A percentile compares a stretch with the other conserved stretches of the same genome.
These are phyloP conservation scores for Hyphopichia buzzinii DNA, from an alignment of 1,139 yeast species.

Conservation along the genomic window DNA sequence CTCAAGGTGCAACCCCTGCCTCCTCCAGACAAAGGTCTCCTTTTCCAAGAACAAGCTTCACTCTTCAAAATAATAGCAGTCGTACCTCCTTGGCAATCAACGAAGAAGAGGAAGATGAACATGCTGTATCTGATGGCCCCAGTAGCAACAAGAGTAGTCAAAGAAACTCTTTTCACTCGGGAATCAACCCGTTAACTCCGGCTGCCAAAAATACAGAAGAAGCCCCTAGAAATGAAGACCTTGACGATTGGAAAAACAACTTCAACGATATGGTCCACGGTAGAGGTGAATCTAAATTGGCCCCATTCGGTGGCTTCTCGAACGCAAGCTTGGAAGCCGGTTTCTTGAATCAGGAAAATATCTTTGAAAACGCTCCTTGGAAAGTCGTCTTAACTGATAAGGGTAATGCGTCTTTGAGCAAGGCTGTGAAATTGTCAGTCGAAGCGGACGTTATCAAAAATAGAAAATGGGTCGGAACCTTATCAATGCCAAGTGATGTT, in stretches of 20 bases:
- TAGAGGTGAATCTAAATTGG: conserved; percentile 34
- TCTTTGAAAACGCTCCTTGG: conserved; percentile 79
- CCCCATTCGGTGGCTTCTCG: conserved; percentile 80
- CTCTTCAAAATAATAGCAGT: conserved; percentile 28
- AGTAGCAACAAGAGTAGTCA: background rate
- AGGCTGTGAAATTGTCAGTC: conserved; percentile 71
- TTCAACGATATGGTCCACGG: conserved; percentile 33
- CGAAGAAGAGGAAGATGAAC: conserved; percentile 21
- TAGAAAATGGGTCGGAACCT: conserved; percentile 80
- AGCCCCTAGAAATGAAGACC: conserved; percentile 1
- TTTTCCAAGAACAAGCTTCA: conserved; percentile 20
- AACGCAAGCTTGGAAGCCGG: conserved; percentile 47
- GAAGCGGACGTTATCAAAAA: conserved; percentile 46
- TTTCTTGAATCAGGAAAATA: conserved; percentile 44
- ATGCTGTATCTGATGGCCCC: conserved; percentile 16
- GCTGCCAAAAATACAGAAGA: background rate
- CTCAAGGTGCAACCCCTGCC: conserved; percentile 2
- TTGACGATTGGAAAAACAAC: conserved; percentile 15
- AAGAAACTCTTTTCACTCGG: background rate
- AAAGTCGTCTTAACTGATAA: conserved; percentile 62
- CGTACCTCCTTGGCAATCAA: conserved; percentile 31
- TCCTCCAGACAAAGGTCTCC: conserved; percentile 16
- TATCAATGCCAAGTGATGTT: conserved; percentile 87
- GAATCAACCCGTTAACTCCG: background rate
- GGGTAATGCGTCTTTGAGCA: conserved; percentile 86